Conservation (phyloP, 139 green algal genomes). For the Bryopsis sp. region DNA sequence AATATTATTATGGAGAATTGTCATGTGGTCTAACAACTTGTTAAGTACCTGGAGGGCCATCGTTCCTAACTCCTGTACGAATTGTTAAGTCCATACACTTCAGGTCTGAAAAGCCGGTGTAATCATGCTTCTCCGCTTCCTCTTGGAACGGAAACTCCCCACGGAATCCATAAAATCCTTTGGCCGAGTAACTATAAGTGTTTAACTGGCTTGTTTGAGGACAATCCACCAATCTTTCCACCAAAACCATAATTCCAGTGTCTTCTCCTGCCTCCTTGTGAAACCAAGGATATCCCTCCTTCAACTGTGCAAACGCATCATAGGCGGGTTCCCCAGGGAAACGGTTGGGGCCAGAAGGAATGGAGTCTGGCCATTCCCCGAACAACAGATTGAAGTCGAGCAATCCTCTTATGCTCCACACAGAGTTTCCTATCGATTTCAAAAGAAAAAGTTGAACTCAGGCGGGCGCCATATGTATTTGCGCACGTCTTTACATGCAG, state of each 20-base stretch:
- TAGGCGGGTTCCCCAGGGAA: constrained; percentile 23
- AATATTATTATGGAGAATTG: too few relatives aligned
- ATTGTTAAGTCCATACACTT: constrained; percentile 34
- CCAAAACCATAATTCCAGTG: constrained; percentile 23
- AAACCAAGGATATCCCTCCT: constrained; percentile 33
- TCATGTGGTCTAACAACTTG: too few relatives aligned
- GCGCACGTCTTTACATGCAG: too few relatives aligned
- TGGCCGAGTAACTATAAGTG: constrained; percentile 27
- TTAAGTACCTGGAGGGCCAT: background rate
- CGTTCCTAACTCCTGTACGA: constrained; percentile 15
- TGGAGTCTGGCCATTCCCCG: constrained; percentile 21
- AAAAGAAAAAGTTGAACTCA: too few relatives aligned
- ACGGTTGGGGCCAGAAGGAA: constrained; percentile 13
- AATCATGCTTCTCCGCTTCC: constrained; percentile 24
- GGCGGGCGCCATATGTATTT: too few relatives aligned
- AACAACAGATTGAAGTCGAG: constrained; percentile 41
- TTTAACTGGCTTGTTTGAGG: constrained; percentile 24
- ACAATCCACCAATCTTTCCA: constrained; percentile 24
- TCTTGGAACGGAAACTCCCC: constrained; percentile 34
- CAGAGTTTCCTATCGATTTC: constrained; percentile 1
- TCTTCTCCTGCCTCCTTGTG: constrained; percentile 12
- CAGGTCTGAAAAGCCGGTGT: constrained; percentile 29
- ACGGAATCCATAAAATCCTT: constrained; percentile 31
- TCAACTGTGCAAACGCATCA: constrained; percentile 29
- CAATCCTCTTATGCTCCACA: constrained; percentile 28